Percentiles rank a stretch among this genome's conserved stretches.
These are phyloP conservation scores for Metschnikowia hibisci DNA, from an alignment of 805 yeast genomes.

Conservation along the genomic window DNA sequence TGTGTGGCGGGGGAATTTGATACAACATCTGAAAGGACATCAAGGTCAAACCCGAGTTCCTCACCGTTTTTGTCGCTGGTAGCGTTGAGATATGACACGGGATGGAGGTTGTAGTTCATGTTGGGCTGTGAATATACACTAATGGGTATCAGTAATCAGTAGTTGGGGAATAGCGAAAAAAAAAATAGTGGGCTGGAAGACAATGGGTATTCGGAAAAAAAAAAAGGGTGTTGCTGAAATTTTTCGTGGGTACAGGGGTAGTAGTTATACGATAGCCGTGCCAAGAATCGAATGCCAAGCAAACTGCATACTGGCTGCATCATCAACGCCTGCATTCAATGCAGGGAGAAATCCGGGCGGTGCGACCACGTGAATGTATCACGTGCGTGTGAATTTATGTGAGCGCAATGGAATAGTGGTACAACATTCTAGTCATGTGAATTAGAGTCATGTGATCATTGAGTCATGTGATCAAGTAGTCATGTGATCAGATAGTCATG, in stretches of 20 bases:
- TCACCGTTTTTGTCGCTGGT: conserved; percentile 21
- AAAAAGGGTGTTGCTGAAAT: neutral
- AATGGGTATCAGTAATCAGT: neutral
- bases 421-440: no score
- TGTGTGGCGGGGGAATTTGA: conserved; percentile 28
- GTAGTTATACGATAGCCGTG: neutral
- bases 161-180: neutral
- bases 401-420: no score
- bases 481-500: no score
- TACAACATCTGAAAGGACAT: conserved; percentile 21
- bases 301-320: conserved; percentile 5
- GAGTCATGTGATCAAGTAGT: no score
- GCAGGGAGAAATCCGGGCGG: neutral
- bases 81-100: conserved; percentile 43
- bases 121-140: no score
- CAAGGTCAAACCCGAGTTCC: conserved; percentile 26
- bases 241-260: neutral
- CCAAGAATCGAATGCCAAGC: conserved; percentile 11
- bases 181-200: neutral
- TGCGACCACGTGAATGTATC: neutral
- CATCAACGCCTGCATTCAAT: neutral
- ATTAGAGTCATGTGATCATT: no score
- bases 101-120: conserved; percentile 43
- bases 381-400: no score
- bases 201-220: neutral